Evolutionary conservation across 345 rosid species (phyloP).

Genomic region (Luvunga scandens): DNA sequence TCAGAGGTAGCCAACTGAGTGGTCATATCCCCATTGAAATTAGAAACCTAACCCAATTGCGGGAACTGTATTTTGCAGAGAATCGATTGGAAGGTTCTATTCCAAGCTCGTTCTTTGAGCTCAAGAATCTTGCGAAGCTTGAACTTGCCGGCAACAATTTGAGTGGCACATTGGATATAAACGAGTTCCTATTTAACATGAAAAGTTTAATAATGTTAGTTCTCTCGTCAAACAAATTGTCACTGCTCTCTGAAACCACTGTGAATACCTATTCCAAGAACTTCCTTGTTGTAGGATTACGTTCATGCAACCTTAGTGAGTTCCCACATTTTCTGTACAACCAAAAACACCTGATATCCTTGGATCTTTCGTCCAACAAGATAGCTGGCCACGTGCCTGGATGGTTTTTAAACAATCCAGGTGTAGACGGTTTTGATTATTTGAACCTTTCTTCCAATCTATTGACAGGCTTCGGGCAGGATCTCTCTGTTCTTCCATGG

Average conservation of each 20-base stretch:
- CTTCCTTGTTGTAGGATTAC: not conserved
- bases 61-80: not conserved
- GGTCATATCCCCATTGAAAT: not conserved
- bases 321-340: conserved; percentile 22
- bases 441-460: conserved; percentile 2
- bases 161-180: conserved; percentile 10
- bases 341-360: not conserved
- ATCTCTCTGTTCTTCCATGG: not conserved
- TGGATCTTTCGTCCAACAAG: conserved; percentile 23
- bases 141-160: not conserved
- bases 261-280: not conserved
- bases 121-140: not conserved
- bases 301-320: conserved; percentile 13
- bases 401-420: not conserved
- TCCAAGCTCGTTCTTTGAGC: conserved; percentile 11
- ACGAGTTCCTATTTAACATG: not conserved
- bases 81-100: conserved; percentile 17
- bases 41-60: not conserved
- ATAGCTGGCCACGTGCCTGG: conserved; percentile 8
- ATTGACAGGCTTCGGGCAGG: conserved; percentile 10
- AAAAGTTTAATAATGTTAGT: not conserved
- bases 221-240: conserved; percentile 18
- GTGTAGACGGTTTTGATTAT: not conserved
- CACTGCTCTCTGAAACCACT: not conserved
- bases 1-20: not conserved